Evolutionary conservation across 1,284 basidiomycete species (phyloP).

Genomic region (Heterobasidion occidentale): DNA sequence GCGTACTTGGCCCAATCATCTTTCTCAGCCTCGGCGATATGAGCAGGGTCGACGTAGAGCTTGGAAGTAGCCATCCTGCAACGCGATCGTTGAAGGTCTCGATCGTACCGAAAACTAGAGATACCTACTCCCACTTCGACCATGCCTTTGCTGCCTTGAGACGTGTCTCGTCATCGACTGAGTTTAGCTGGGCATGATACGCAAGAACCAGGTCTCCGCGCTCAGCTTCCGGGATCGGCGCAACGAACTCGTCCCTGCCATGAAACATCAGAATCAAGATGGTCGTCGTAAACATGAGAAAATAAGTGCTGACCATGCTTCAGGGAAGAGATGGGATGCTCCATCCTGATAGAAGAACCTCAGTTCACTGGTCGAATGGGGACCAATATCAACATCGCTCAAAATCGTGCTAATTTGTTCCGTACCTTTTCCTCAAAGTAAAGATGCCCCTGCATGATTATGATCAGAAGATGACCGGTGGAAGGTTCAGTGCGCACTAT

Average conservation of each 20-base stretch:
- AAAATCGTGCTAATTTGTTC: neutral
- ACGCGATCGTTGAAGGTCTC: neutral
- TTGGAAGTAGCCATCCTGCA: slow-evolving; percentile 75
- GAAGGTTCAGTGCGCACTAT: slow-evolving; percentile 10
- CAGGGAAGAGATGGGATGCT: slow-evolving; percentile 77
- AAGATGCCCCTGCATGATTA: slow-evolving; percentile 69
- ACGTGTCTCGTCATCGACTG: slow-evolving; percentile 60
- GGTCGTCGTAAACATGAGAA: neutral
- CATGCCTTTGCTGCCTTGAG: slow-evolving; percentile 78
- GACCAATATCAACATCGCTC: neutral
- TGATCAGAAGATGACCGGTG: neutral
- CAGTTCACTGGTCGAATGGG: slow-evolving; percentile 52
- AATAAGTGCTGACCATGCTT: slow-evolving; percentile 60
- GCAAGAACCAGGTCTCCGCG: slow-evolving; percentile 75
- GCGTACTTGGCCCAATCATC: slow-evolving; percentile 72
- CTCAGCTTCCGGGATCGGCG: slow-evolving; percentile 75
- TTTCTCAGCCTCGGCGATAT: slow-evolving; percentile 65
- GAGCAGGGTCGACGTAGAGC: slow-evolving; percentile 60
- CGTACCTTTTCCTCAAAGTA: slow-evolving; percentile 68
- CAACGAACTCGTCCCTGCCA: slow-evolving; percentile 68
- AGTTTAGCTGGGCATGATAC: slow-evolving; percentile 80
- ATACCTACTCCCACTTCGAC: slow-evolving; percentile 81
- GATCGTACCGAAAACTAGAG: neutral
- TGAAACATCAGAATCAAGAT: slow-evolving; percentile 1
- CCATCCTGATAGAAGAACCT: slow-evolving; percentile 91